phyloP scores from a whole-genome alignment of 495 filamentous ascomycete genomes.

The Sabuloglossum arenarium region DNA sequence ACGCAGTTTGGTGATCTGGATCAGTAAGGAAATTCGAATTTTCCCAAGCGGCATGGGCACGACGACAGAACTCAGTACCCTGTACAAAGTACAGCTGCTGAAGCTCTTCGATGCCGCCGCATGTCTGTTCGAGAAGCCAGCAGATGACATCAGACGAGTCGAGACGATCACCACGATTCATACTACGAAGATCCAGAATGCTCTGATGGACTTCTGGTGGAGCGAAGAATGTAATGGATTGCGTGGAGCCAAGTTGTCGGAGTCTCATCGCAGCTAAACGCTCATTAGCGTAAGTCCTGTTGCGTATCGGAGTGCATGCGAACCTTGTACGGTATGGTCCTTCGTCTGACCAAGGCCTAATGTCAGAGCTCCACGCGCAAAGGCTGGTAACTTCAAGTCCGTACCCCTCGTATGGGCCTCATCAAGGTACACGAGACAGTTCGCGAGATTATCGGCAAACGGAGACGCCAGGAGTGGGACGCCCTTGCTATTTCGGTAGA shows the following conservation, averaged over 20 bases:
- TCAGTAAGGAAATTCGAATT: conserved; percentile 16
- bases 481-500: conserved; percentile 22
- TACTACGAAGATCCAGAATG: conserved; percentile 13
- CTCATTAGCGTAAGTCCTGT: neutral
- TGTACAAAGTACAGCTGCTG: conserved; percentile 34
- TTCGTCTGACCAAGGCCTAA: conserved; percentile 45
- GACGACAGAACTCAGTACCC: conserved; percentile 31
- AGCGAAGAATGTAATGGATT: conserved; percentile 20
- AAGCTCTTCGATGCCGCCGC: conserved; percentile 29
- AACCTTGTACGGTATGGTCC: conserved; percentile 55
- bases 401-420: conserved; percentile 58
- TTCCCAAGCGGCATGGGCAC: conserved; percentile 11
- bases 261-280: conserved; percentile 27
- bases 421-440: conserved; percentile 51
- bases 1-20: conserved; percentile 12
- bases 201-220: conserved; percentile 24
- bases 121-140: conserved; percentile 43
- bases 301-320: neutral
- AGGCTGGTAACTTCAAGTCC: conserved; percentile 42
- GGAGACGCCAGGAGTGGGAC: conserved; percentile 37
- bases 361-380: conserved; percentile 44
- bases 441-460: conserved; percentile 34
- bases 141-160: conserved; percentile 25
- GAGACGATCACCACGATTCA: conserved; percentile 5
- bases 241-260: conserved; percentile 15